These are phyloP conservation scores for Quercus mongolica DNA, from an alignment of 306 rosid species.

Conservation along the genomic window DNA sequence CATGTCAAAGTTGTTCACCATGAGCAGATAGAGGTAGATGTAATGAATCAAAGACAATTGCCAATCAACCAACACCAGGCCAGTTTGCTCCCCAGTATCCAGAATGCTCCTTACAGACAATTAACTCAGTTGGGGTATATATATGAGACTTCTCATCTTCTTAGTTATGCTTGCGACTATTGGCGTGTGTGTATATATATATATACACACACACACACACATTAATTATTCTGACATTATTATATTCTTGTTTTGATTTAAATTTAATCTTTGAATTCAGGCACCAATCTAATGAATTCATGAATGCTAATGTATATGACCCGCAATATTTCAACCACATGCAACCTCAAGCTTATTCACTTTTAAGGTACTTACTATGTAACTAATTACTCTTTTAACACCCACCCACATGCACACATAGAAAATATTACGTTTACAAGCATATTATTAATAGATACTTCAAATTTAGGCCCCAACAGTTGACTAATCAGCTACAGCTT, in stretches of 20 bases:
- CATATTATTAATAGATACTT: background rate
- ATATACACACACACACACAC: background rate
- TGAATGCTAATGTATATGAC: background rate
- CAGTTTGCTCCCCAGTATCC: background rate
- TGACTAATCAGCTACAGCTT: constrained; percentile 4
- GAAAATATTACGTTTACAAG: background rate
- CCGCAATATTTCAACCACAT: background rate
- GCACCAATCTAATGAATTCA: constrained; percentile 10
- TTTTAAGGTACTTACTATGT: background rate
- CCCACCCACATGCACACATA: background rate
- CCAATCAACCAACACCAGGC: background rate
- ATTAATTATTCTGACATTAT: background rate
- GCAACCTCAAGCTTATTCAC: background rate
- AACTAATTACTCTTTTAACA: background rate
- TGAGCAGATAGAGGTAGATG: constrained; percentile 10
- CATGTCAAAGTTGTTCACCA: background rate
- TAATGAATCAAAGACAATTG: background rate
- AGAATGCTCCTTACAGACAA: constrained; percentile 1
- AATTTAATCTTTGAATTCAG: background rate
- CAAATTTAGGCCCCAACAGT: constrained; percentile 13
- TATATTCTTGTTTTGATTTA: background rate
- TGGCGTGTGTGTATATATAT: background rate
- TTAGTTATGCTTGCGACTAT: too few species aligned
- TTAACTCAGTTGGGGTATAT: background rate
- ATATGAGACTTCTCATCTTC: background rate